phyloP scores from a whole-genome alignment of 1,139 yeast genomes.

The Zygosaccharomyces pseudobailii region DNA sequence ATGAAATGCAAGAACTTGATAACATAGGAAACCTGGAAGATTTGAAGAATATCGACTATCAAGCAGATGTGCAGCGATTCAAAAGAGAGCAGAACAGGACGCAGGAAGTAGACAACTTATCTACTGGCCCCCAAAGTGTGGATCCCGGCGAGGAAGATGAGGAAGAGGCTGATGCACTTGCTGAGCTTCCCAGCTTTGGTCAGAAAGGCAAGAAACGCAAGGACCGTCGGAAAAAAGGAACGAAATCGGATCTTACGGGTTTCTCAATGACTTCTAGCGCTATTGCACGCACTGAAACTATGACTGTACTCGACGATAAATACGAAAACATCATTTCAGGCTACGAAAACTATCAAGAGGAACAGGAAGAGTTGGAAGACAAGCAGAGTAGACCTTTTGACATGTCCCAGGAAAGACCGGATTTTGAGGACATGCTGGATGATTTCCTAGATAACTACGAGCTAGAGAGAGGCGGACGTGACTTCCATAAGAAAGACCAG shows the following conservation, averaged over 20 bases:
- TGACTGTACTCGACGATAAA: conserved; percentile 82
- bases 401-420: conserved; percentile 69
- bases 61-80: conserved; percentile 71
- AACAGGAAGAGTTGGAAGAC: conserved; percentile 50
- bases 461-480: conserved; percentile 76
- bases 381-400: conserved; percentile 61
- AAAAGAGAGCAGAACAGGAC: conserved; percentile 56
- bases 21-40: conserved; percentile 45
- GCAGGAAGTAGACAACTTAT: conserved; percentile 67
- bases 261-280: conserved; percentile 96
- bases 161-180: conserved; percentile 46
- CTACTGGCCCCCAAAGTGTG: conserved; percentile 30
- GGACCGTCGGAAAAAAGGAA: conserved; percentile 70
- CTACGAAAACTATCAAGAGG: conserved; percentile 54
- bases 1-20: conserved; percentile 29
- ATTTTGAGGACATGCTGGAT: conserved; percentile 79
- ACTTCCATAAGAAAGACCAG: conserved; percentile 62
- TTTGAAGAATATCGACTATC: conserved; percentile 68
- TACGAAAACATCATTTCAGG: conserved; percentile 72
- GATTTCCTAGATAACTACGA: conserved; percentile 90
- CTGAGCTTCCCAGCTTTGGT: conserved; percentile 51
- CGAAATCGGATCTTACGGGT: conserved; percentile 83
- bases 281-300: conserved; percentile 79
- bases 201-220: conserved; percentile 45
- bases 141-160: conserved; percentile 18